Percentiles rank a stretch among this genome's conserved stretches.
phyloP scores from a whole-genome alignment of 345 rosid genomes.

The Eutrema japonicum region DNA sequence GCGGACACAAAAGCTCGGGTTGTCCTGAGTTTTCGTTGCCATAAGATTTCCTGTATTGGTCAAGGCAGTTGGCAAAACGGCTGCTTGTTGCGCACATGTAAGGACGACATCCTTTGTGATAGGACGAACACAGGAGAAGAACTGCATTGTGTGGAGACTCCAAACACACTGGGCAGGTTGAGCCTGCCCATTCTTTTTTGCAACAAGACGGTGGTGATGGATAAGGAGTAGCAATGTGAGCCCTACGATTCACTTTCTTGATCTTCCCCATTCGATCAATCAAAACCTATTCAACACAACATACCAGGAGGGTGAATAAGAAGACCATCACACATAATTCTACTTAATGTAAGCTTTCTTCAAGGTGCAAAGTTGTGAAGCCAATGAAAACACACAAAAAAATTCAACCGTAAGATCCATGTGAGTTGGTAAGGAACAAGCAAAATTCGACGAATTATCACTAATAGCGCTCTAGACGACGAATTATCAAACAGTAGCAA shows the following conservation, averaged over 20 bases:
- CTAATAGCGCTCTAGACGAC: neutral
- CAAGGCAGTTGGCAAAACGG: constrained; percentile 84
- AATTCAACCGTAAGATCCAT: constrained; percentile 21
- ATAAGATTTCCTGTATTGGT: constrained; percentile 80
- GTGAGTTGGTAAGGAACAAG: constrained; percentile 17
- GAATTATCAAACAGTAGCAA: neutral
- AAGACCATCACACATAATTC: neutral
- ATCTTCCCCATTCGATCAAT: constrained; percentile 58
- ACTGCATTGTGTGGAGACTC: constrained; percentile 92
- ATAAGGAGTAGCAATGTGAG: constrained; percentile 39
- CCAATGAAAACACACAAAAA: constrained; percentile 4
- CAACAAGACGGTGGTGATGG: constrained; percentile 51
- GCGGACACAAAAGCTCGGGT: constrained; percentile 78
- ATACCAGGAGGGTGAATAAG: neutral
- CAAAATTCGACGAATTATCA: constrained; percentile 21
- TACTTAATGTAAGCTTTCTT: constrained; percentile 11
- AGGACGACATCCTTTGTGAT: constrained; percentile 86
- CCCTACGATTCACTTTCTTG: constrained; percentile 44
- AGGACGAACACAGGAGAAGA: constrained; percentile 80
- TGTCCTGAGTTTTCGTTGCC: constrained; percentile 54
- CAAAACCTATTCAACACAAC: constrained; percentile 32
- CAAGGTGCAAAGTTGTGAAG: neutral
- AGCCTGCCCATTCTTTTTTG: constrained; percentile 67
- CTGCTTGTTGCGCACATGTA: constrained; percentile 93
- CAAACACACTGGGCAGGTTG: constrained; percentile 73